Base-by-base conservation (phyloP, 1,139 yeast genomes). In the Zygosaccharomyces pseudobailii region DNA sequence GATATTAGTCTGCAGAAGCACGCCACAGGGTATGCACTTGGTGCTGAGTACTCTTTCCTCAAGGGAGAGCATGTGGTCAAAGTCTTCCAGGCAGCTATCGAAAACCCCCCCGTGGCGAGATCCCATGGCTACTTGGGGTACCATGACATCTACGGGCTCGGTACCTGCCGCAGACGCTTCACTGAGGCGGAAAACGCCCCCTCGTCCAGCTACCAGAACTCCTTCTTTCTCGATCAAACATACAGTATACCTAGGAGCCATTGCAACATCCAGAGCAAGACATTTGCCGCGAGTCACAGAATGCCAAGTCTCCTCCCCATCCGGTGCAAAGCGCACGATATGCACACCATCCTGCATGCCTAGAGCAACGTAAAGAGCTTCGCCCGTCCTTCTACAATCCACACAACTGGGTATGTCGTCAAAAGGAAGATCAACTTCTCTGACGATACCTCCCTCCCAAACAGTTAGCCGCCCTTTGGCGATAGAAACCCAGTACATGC, bases 1-100 rank as follows among this genome's bases (percentile, higher is more conserved):
- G 32, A 31, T 48, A 31, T 45, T 43, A 10, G 54, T 51, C 20
- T 49, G 51, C 6, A 49, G 35, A 3, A 51, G 35, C 24, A 47
- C 36, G 24, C 20, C 27, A 17, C 32, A 27, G 6, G 23, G 31
- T 9, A 25, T 38, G 22, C 43, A 39, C 32, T 36, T 36, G 17
- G 36, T 42, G 34, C 32, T 30, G 17, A 46, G 43, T 22, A 46
- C 31, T 8, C 40, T 44, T 31, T 46, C 49, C 21, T 35, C 44
- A 19, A 44, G 46, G n/a, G 41, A 22, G 23, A 45, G 39, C 22
- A 40, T 36, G 10, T 23, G 37, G 10, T n/a, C 25, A 9, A 36
- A 8, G 19, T 36, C 24, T 5, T 17, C 24, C 5, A 35, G 22
- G 17, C 20, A 27, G 22, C 10, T 39, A 17, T 27, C 27, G 23